phyloP scores from a whole-genome alignment of 192 early-diverging fungal species.

The Coemansia sp. region DNA sequence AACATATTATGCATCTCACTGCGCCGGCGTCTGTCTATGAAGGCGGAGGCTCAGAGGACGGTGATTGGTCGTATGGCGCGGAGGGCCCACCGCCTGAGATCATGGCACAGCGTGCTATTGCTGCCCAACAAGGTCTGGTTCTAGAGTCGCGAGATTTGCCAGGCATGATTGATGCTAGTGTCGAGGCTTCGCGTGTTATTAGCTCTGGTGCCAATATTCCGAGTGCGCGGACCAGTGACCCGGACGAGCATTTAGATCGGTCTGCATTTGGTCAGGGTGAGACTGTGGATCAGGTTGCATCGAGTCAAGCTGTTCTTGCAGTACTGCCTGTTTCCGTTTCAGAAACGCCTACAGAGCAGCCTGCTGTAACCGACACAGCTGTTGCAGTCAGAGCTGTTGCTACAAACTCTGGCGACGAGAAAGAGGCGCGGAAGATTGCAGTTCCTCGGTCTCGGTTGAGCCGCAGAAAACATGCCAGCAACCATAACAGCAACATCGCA shows the following conservation, averaged over 20 bases:
- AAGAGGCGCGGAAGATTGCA: constrained; percentile 20
- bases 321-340: not conserved
- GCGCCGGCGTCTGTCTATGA: constrained; percentile 44
- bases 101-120: constrained; percentile 12
- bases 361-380: too few relatives aligned
- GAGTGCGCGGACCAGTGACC: not conserved
- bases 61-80: constrained; percentile 49
- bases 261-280: not conserved
- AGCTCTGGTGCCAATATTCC: constrained; percentile 1
- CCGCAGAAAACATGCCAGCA: constrained; percentile 5
- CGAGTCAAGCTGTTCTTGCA: not conserved
- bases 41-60: constrained; percentile 34
- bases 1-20: constrained; percentile 47
- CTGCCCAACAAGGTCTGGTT: not conserved
- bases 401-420: not conserved
- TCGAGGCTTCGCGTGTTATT: constrained; percentile 20
- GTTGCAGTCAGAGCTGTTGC: too few relatives aligned
- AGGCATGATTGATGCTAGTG: constrained; percentile 39
- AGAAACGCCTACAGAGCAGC: not conserved
- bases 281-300: not conserved
- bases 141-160: constrained; percentile 28
- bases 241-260: not conserved
- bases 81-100: constrained; percentile 47
- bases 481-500: not conserved
- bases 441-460: constrained; percentile 20